phyloP scores from a whole-genome alignment of 495 filamentous ascomycete species.

The Thozetella sp. region DNA sequence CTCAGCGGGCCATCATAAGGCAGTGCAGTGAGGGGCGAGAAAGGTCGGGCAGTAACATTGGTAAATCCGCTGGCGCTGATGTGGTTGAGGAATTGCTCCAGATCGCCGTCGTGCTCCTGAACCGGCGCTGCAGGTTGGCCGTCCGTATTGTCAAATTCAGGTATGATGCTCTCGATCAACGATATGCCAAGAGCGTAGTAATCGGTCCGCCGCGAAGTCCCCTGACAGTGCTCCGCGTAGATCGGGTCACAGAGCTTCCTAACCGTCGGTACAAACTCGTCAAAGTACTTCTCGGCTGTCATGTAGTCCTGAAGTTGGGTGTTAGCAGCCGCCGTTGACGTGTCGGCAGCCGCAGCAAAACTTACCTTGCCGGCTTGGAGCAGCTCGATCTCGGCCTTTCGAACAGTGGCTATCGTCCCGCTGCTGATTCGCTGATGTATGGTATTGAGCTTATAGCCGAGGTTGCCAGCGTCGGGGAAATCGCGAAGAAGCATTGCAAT shows the following conservation, averaged over 20 bases:
- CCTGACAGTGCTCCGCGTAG: slow-evolving; percentile 31
- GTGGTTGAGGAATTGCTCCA: slow-evolving; percentile 22
- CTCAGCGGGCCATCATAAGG: not conserved
- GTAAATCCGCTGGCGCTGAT: slow-evolving; percentile 7
- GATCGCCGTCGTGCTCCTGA: slow-evolving; percentile 14
- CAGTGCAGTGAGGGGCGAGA: not conserved
- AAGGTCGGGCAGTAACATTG: not conserved
- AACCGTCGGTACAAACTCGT: slow-evolving; percentile 30
- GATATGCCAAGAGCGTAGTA: slow-evolving; percentile 39
- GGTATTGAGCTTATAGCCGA: slow-evolving; percentile 21
- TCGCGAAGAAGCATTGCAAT: slow-evolving; percentile 22
- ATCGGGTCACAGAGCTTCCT: slow-evolving; percentile 36
- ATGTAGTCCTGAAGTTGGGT: slow-evolving; percentile 24
- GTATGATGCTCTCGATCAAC: slow-evolving; percentile 33
- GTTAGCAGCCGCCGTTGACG: slow-evolving; percentile 13
- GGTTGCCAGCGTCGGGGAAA: slow-evolving; percentile 18
- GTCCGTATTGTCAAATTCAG: slow-evolving; percentile 15
- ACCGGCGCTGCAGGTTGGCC: not conserved
- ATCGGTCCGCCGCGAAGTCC: slow-evolving; percentile 22
- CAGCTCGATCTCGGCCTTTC: slow-evolving; percentile 45
- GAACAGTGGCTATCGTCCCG: slow-evolving; percentile 31
- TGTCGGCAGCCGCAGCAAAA: not conserved
- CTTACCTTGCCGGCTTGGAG: slow-evolving; percentile 45
- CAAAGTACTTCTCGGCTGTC: slow-evolving; percentile 24
- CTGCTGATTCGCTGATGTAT: slow-evolving; percentile 25